Base-by-base conservation (phyloP, 2,329 filamentous ascomycete genomes). In the Tolypocladium inflatum region DNA sequence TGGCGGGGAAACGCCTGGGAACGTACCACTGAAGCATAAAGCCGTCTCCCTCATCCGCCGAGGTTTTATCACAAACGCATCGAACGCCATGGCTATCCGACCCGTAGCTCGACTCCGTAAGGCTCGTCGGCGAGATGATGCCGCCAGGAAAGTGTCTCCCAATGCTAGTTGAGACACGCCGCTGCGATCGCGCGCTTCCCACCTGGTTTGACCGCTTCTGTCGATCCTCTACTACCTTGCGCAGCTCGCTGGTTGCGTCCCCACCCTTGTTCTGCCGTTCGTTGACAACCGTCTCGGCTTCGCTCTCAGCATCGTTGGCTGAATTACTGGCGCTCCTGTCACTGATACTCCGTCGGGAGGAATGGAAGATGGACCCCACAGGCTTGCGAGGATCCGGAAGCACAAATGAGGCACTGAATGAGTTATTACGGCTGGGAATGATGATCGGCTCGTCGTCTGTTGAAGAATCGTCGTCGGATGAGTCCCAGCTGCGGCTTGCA, bases 11-110 rank as follows among this genome's bases (percentile, higher is more conserved):
- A 9, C 7, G 23, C n/a, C 9, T 4, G 21, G 23, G n/a, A 54
- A 21, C 79, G 60, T 76, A 87, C 84, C 84, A 87, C 70, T 85
- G 82, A 59, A 87, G 78, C 78, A 87, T 79, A 63, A 84, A 84
- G 59, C 74, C 74, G 62, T 79, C 76, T 55, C 77, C 75, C 52
- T 77, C 74, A 50, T 78, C 76, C 39, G 70, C 67, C 55, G 73
- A 71, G 59, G 67, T 75, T 56, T 71, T 70, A 58, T 77, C 76
- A 67, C 84, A 87, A 21, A 85, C 74, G 63, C 84, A 87, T 60
- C 83, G 76, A 38, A 86, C 76, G 26, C 71, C 72, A 50, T 75
- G 74, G 51, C 70, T 72, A 30, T 75, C 71, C 26, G 69, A 69
- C 39, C 71, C 71, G 2, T 75, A 74, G 63, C 77, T 80, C 54